phyloP scores from a whole-genome alignment of 345 rosid genomes.

The Cardamine chenopodiifolia region DNA sequence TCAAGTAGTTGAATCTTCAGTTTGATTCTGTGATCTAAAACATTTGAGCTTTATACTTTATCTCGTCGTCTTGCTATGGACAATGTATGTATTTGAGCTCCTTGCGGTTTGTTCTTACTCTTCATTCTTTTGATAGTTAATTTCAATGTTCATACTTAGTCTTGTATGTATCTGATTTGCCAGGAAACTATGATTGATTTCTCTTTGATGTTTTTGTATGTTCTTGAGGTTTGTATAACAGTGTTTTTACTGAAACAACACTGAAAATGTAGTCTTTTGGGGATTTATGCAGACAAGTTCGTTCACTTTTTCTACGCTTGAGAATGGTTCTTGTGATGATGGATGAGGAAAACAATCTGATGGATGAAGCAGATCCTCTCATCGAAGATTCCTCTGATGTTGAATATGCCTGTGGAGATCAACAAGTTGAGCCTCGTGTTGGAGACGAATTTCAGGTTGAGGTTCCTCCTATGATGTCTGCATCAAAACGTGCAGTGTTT shows the following conservation, averaged over 20 bases:
- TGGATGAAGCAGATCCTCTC: conserved; percentile 43
- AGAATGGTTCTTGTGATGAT: conserved; percentile 41
- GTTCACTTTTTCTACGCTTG: conserved; percentile 40
- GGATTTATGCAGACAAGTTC: conserved; percentile 23
- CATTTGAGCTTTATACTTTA: conserved; percentile 12
- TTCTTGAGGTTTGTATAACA: conserved; percentile 18
- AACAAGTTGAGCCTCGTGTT: conserved; percentile 55
- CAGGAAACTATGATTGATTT: conserved; percentile 12
- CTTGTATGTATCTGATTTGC: conserved; percentile 18
- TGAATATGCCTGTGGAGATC: conserved; percentile 55
- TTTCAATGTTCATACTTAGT: conserved; percentile 26
- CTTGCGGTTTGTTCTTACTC: conserved; percentile 13
- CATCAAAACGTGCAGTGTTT: conserved; percentile 44
- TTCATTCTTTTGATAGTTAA: neutral
- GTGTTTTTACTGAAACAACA: conserved; percentile 3
- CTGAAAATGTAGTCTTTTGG: conserved; percentile 12
- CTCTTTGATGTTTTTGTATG: conserved; percentile 24
- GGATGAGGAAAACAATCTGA: conserved; percentile 42
- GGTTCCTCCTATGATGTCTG: conserved; percentile 64
- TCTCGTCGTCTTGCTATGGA: conserved; percentile 24
- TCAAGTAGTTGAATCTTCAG: neutral
- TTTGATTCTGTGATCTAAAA: conserved; percentile 30
- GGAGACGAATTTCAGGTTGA: conserved; percentile 69
- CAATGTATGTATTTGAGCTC: conserved; percentile 31
- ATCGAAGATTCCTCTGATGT: conserved; percentile 46